These are phyloP conservation scores for Volutella citrinella DNA, from an alignment of 2,329 filamentous ascomycete species.

Conservation along the genomic window DNA sequence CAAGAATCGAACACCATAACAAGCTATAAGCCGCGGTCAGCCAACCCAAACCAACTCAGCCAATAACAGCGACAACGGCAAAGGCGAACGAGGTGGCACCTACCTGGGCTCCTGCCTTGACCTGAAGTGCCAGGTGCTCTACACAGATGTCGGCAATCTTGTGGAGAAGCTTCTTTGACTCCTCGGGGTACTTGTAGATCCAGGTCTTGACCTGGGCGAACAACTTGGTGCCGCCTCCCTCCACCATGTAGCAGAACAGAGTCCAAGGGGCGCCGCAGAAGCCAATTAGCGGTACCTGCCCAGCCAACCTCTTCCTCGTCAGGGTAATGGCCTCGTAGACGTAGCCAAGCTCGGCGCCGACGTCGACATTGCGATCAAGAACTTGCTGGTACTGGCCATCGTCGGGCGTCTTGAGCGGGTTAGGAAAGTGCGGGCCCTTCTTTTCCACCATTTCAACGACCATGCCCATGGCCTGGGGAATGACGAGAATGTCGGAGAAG, in stretches of 20 bases:
- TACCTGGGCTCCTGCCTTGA: slow-evolving; percentile 88
- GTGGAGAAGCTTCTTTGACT: slow-evolving; percentile 75
- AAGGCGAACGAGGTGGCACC: too few species aligned
- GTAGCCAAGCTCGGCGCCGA: slow-evolving; percentile 81
- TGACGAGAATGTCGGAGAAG: slow-evolving; percentile 97
- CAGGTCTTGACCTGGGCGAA: slow-evolving; percentile 95
- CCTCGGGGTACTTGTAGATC: slow-evolving; percentile 85
- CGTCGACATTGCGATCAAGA: slow-evolving; percentile 76
- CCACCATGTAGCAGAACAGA: slow-evolving; percentile 97
- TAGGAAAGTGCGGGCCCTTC: slow-evolving; percentile 91
- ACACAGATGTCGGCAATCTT: slow-evolving; percentile 95
- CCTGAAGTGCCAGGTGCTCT: slow-evolving; percentile 89
- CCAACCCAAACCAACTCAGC: too few species aligned
- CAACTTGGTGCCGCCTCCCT: slow-evolving; percentile 92
- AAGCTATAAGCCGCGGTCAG: too few species aligned
- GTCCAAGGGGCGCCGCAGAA: slow-evolving; percentile 99
- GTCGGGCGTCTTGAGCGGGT: slow-evolving; percentile 73
- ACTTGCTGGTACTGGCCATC: slow-evolving; percentile 82
- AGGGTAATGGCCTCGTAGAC: slow-evolving; percentile 94
- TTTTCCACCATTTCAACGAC: slow-evolving; percentile 97
- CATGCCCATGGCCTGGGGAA: slow-evolving; percentile 98
- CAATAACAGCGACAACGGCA: too few species aligned
- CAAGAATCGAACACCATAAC: slow-evolving; percentile 98
- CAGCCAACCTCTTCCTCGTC: slow-evolving; percentile 82
- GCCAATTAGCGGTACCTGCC: slow-evolving; percentile 87